phyloP scores from a whole-genome alignment of 805 yeast genomes.

The Wickerhamiella sergipiensis region DNA sequence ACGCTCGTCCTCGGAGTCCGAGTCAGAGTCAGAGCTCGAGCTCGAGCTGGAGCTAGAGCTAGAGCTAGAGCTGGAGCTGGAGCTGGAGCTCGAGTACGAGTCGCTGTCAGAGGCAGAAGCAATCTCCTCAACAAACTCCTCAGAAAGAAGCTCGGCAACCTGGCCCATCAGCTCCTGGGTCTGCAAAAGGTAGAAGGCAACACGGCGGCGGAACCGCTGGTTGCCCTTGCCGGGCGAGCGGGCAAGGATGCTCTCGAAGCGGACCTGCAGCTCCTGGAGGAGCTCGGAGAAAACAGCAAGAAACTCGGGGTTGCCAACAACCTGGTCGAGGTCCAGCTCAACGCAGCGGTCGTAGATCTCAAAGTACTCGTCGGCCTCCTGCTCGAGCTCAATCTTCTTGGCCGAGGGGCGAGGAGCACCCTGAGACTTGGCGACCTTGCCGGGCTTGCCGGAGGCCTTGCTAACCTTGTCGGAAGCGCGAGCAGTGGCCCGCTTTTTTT shows the following conservation, averaged over 20 bases:
- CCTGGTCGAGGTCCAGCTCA: slow-evolving; percentile 17
- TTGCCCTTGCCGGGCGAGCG: slow-evolving; percentile 15
- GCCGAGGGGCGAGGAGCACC: slow-evolving; percentile 3
- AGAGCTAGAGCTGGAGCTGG: neutral
- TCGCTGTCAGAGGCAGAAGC: slow-evolving; percentile 6
- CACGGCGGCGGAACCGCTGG: slow-evolving; percentile 19
- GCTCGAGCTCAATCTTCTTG: slow-evolving; percentile 13
- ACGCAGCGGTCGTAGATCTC: slow-evolving; percentile 17
- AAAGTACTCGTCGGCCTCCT: slow-evolving; percentile 18
- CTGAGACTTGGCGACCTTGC: neutral
- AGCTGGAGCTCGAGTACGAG: neutral
- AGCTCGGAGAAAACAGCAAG: slow-evolving; percentile 13
- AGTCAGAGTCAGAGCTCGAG: slow-evolving; percentile 5
- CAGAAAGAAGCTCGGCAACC: slow-evolving; percentile 17
- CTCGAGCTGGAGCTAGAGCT: slow-evolving; percentile 3
- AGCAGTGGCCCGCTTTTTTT: neutral
- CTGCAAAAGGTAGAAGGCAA: slow-evolving; percentile 18
- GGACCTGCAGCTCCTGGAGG: slow-evolving; percentile 17
- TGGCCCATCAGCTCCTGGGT: slow-evolving; percentile 14
- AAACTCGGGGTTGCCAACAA: slow-evolving; percentile 18
- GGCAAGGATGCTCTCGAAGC: slow-evolving; percentile 16
- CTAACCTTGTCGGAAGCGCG: slow-evolving; percentile 2
- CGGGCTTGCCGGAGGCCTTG: slow-evolving; percentile 7
- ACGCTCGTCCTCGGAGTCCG: slow-evolving; percentile 9
- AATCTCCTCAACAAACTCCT: slow-evolving; percentile 11